These are phyloP conservation scores for Mesotaenium endlicherianum DNA, from an alignment of 139 green algal genomes.

Conservation along the genomic window DNA sequence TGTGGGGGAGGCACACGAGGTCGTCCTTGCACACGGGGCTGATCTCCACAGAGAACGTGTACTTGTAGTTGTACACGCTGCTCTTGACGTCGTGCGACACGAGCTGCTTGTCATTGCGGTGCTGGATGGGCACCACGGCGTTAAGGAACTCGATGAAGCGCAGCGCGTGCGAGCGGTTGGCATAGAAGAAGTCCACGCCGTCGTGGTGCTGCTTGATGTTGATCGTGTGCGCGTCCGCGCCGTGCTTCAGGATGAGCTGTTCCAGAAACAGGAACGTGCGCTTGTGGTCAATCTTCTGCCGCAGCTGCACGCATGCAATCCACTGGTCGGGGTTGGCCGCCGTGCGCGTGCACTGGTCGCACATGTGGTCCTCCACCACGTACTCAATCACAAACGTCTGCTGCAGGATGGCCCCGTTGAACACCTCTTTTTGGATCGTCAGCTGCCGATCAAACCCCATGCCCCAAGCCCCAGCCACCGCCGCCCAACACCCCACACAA, in stretches of 20 bases:
- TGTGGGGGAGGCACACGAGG: slow-evolving; percentile 83
- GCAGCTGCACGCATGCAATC: slow-evolving; percentile 82
- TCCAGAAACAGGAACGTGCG: slow-evolving; percentile 98
- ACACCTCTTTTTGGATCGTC: slow-evolving; percentile 90
- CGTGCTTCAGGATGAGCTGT: slow-evolving; percentile 96
- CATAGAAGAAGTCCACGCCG: slow-evolving; percentile 96
- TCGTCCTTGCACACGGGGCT: slow-evolving; percentile 86
- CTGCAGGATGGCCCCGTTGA: slow-evolving; percentile 97
- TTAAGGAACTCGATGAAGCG: slow-evolving; percentile 95
- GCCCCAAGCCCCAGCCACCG: slow-evolving; percentile 36
- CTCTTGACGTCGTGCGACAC: slow-evolving; percentile 92
- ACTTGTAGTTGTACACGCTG: slow-evolving; percentile 98
- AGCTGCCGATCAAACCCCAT: slow-evolving; percentile 58
- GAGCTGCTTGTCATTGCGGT: slow-evolving; percentile 91
- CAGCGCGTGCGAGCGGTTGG: slow-evolving; percentile 73
- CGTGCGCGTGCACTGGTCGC: slow-evolving; percentile 78
- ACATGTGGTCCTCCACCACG: slow-evolving; percentile 94
- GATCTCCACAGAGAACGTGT: slow-evolving; percentile 96
- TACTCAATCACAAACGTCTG: slow-evolving; percentile 95
- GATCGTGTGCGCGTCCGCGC: slow-evolving; percentile 69
- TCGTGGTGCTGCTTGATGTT: slow-evolving; percentile 70
- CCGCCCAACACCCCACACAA: no score
- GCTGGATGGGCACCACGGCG: slow-evolving; percentile 56
- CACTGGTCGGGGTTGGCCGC: slow-evolving; percentile 94
- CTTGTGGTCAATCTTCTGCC: slow-evolving; percentile 97